These are phyloP conservation scores for Skeletonema tropicum DNA, from an alignment of 108 stramenopile species.

Conservation along the genomic window DNA sequence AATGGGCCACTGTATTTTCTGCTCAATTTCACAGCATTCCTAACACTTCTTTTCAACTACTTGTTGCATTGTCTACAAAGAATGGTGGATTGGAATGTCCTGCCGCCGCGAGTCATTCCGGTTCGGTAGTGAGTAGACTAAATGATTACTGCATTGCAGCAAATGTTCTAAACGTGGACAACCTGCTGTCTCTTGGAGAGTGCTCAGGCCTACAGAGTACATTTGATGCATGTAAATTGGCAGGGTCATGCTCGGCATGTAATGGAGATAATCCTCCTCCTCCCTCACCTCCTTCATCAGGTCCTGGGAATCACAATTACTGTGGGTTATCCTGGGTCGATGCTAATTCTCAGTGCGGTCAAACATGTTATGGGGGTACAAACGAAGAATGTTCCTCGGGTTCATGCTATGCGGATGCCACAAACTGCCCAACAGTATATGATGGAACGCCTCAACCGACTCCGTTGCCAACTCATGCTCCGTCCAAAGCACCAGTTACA, in stretches of 20 bases:
- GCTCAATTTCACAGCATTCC: not conserved
- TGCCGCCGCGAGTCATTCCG: not conserved
- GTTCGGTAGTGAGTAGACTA: not conserved
- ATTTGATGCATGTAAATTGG: not conserved
- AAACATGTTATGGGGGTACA: not conserved
- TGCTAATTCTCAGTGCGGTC: not conserved
- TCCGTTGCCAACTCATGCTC: not conserved
- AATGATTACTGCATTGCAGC: constrained; percentile 2
- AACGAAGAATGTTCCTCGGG: not conserved
- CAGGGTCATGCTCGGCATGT: not conserved
- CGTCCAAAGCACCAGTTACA: not conserved
- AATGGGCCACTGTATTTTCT: not conserved
- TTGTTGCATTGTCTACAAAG: not conserved
- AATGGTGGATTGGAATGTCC: constrained; percentile 9
- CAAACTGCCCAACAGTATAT: not conserved
- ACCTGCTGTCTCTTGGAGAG: not conserved
- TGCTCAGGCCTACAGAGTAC: not conserved
- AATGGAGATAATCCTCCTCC: not conserved
- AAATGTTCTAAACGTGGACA: not conserved
- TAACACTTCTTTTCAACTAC: not conserved
- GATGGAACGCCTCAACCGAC: not conserved
- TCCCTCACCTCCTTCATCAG: not conserved
- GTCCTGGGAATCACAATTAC: not conserved
- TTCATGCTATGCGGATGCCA: not conserved
- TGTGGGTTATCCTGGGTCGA: not conserved